These are phyloP conservation scores for Sclerotiophoma versabilis DNA, from an alignment of 2,329 filamentous ascomycete genomes.

Conservation along the genomic window DNA sequence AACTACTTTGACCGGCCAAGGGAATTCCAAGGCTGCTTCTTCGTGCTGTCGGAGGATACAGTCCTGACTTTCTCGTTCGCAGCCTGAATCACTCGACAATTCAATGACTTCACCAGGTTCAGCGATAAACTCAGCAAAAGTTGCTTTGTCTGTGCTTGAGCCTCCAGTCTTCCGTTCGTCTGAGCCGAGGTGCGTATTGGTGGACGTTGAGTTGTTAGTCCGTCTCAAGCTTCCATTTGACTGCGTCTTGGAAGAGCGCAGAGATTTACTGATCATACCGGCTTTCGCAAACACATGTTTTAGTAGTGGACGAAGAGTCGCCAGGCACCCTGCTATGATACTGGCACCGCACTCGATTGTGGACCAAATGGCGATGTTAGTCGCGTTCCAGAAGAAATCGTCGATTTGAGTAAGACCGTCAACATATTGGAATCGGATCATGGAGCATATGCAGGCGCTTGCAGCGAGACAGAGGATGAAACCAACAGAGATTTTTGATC, in stretches of 20 bases:
- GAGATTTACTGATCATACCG: slow-evolving; percentile 9
- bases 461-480: slow-evolving; percentile 60
- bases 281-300: slow-evolving; percentile 20
- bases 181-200: background rate
- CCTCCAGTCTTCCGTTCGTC: background rate
- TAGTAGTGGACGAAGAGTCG: slow-evolving; percentile 60
- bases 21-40: background rate
- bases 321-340: slow-evolving; percentile 59
- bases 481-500: slow-evolving; percentile 61
- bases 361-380: slow-evolving; percentile 54
- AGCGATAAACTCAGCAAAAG: slow-evolving; percentile 6
- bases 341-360: slow-evolving; percentile 47
- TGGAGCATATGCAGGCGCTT: slow-evolving; percentile 61
- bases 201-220: background rate
- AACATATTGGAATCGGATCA: slow-evolving; percentile 59
- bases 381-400: slow-evolving; percentile 56
- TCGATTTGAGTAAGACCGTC: slow-evolving; percentile 51
- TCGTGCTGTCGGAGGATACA: slow-evolving; percentile 3
- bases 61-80: slow-evolving; percentile 12
- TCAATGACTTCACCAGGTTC: slow-evolving; percentile 10
- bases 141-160: slow-evolving; percentile 2
- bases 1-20: slow-evolving; percentile 6
- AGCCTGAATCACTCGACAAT: slow-evolving; percentile 6
- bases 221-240: slow-evolving; percentile 2
- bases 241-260: slow-evolving; percentile 4